Conservation (phyloP, 2,329 filamentous ascomycete genomes). For the Cladophialophora bantiana region DNA sequence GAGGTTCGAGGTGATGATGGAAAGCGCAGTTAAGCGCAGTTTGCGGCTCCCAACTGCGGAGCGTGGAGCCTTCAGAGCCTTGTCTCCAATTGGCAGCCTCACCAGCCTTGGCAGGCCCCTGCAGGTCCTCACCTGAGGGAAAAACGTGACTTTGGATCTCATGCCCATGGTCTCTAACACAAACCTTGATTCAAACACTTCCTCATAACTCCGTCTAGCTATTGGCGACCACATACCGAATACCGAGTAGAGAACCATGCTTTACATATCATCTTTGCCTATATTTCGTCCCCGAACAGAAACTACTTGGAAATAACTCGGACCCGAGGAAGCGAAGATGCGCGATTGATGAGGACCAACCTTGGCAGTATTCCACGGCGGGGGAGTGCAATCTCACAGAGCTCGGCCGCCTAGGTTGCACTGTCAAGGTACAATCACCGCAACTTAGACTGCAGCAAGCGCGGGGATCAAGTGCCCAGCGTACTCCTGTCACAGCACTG, state of each 20-base stretch:
- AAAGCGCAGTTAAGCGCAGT: constrained; percentile 9
- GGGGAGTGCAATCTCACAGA: too few species aligned
- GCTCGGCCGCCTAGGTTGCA: too few species aligned
- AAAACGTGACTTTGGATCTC: background rate
- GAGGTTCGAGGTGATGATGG: constrained; percentile 9
- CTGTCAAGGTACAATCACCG: too few species aligned
- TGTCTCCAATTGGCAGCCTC: constrained; percentile 5
- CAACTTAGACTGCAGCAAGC: too few species aligned
- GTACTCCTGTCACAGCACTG: too few species aligned
- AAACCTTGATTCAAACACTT: background rate
- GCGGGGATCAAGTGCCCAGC: too few species aligned
- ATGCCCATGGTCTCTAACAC: background rate
- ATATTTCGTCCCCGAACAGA: background rate
- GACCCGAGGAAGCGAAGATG: background rate
- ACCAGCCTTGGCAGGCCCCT: background rate
- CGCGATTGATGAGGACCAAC: background rate
- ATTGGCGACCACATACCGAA: background rate
- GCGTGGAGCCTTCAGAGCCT: constrained; percentile 1
- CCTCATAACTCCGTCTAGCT: too few species aligned
- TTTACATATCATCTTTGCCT: background rate
- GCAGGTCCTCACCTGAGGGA: background rate
- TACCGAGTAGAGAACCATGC: background rate
- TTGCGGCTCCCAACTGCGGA: constrained; percentile 20
- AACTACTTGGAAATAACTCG: background rate
- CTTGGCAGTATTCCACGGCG: background rate